phyloP scores from a whole-genome alignment of 352 stramenopile species.

The Phytophthora crassamura region DNA sequence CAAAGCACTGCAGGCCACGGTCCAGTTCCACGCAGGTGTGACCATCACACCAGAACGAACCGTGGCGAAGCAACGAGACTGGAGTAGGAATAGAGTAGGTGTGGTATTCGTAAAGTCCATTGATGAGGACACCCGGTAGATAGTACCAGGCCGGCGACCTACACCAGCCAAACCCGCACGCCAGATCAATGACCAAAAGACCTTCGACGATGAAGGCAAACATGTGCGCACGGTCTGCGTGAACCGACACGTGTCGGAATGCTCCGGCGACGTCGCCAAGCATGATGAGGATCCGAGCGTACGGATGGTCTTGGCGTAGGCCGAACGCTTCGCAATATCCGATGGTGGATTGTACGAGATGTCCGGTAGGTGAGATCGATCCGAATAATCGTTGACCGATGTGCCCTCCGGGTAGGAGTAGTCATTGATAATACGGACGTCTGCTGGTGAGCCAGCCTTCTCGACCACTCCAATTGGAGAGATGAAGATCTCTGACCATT shows the following conservation, averaged over 20 bases:
- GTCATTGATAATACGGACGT: slow-evolving; percentile 12
- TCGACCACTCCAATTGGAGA: slow-evolving; percentile 5
- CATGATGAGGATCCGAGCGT: slow-evolving; percentile 7
- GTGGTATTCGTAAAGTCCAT: not conserved
- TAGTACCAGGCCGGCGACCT: slow-evolving; percentile 6
- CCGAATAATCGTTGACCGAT: slow-evolving; percentile 16
- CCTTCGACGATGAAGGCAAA: slow-evolving; percentile 13
- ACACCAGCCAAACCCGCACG: slow-evolving; percentile 9
- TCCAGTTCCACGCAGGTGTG: slow-evolving; percentile 2
- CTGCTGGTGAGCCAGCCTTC: slow-evolving; percentile 1
- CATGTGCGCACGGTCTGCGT: slow-evolving; percentile 5
- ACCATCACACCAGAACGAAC: slow-evolving; percentile 2
- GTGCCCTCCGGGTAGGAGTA: slow-evolving; percentile 2
- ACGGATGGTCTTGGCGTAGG: not conserved
- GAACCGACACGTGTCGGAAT: slow-evolving; percentile 7
- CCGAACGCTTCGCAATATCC: not conserved
- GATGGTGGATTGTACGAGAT: slow-evolving; percentile 8
- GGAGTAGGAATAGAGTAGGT: not conserved
- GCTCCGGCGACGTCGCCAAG: slow-evolving; percentile 12
- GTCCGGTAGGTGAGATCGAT: slow-evolving; percentile 4
- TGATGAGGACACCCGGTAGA: not conserved
- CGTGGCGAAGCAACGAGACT: not conserved
- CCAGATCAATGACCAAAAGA: slow-evolving; percentile 2
- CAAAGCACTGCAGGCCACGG: not conserved
- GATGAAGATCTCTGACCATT: slow-evolving; percentile 7